phyloP scores from a whole-genome alignment of 2,329 filamentous ascomycete species.

The Fusarium virguliforme region DNA sequence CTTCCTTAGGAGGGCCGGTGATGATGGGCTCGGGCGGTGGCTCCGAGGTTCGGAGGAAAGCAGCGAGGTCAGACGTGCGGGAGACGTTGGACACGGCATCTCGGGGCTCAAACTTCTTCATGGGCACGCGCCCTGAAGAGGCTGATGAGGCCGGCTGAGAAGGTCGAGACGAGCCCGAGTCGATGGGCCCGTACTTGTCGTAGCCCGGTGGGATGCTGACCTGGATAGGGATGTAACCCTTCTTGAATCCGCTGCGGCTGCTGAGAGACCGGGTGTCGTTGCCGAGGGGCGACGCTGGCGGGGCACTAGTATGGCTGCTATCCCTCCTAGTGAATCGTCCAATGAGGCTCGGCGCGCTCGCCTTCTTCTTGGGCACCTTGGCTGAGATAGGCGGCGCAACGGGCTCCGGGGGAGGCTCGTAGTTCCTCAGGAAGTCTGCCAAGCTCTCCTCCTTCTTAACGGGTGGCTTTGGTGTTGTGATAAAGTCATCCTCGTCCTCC shows the following conservation, averaged over 20 bases:
- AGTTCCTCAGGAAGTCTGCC: slow-evolving; percentile 81
- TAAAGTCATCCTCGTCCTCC: slow-evolving; percentile 67
- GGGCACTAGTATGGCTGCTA: slow-evolving; percentile 52
- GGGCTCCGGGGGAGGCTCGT: slow-evolving; percentile 74
- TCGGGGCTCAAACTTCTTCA: slow-evolving; percentile 73
- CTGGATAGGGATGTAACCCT: slow-evolving; percentile 69
- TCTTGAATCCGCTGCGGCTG: slow-evolving; percentile 57
- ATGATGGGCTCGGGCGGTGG: slow-evolving; percentile 66
- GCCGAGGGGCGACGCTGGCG: slow-evolving; percentile 47
- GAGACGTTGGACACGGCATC: slow-evolving; percentile 66
- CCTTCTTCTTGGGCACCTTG: slow-evolving; percentile 73
- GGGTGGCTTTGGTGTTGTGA: slow-evolving; percentile 58
- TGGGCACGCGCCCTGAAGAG: slow-evolving; percentile 62
- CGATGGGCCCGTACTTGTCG: slow-evolving; percentile 60
- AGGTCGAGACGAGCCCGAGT: slow-evolving; percentile 42
- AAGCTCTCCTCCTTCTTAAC: slow-evolving; percentile 75
- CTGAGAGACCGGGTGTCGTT: slow-evolving; percentile 56
- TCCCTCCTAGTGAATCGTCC: slow-evolving; percentile 67
- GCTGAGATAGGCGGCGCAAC: slow-evolving; percentile 55
- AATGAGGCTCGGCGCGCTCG: slow-evolving; percentile 74
- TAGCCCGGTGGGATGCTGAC: slow-evolving; percentile 64
- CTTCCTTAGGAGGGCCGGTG: slow-evolving; percentile 54
- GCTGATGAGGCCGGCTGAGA: slow-evolving; percentile 44
- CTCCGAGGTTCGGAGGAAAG: slow-evolving; percentile 79
- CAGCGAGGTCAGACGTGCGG: slow-evolving; percentile 78